phyloP scores from a whole-genome alignment of 1,284 basidiomycete genomes.

The Lentinula novae-zelandiae region DNA sequence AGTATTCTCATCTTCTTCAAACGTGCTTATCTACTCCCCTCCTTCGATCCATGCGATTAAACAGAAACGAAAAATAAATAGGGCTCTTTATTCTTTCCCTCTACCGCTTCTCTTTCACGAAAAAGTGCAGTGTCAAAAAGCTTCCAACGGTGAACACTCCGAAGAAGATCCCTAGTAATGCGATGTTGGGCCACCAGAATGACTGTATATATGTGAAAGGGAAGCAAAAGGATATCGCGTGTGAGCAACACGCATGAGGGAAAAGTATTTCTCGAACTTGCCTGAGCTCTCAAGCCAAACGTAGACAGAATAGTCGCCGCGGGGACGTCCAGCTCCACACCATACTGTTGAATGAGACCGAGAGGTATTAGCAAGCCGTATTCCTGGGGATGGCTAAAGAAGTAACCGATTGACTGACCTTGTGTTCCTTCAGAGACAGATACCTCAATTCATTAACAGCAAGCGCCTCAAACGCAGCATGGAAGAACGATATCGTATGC shows the following conservation, averaged over 20 bases:
- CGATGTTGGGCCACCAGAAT: constrained; percentile 95
- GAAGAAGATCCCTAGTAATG: constrained; percentile 81
- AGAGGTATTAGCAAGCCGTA: neutral
- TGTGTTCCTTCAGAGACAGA: constrained; percentile 86
- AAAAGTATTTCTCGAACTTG: constrained; percentile 25
- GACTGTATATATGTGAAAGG: constrained; percentile 44
- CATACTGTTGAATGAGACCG: constrained; percentile 55
- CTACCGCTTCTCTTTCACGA: constrained; percentile 81
- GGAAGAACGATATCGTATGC: constrained; percentile 93
- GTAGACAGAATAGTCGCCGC: constrained; percentile 90
- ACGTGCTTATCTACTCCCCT: constrained; percentile 23
- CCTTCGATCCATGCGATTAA: too few species aligned
- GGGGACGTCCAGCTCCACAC: constrained; percentile 90
- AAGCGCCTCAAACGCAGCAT: constrained; percentile 96
- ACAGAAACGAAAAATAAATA: too few species aligned
- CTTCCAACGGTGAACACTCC: constrained; percentile 70
- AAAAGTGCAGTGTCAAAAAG: constrained; percentile 80
- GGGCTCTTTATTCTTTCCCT: too few species aligned
- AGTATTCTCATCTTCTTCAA: too few species aligned
- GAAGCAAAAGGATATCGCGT: neutral
- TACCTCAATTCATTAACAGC: constrained; percentile 95
- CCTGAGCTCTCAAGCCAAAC: constrained; percentile 85
- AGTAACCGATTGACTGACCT: constrained; percentile 45
- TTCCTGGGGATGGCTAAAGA: too few species aligned
- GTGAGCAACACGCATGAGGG: too few species aligned